Base-by-base conservation (phyloP, 2,329 filamentous ascomycete species). In the Penicillium occitanis region DNA sequence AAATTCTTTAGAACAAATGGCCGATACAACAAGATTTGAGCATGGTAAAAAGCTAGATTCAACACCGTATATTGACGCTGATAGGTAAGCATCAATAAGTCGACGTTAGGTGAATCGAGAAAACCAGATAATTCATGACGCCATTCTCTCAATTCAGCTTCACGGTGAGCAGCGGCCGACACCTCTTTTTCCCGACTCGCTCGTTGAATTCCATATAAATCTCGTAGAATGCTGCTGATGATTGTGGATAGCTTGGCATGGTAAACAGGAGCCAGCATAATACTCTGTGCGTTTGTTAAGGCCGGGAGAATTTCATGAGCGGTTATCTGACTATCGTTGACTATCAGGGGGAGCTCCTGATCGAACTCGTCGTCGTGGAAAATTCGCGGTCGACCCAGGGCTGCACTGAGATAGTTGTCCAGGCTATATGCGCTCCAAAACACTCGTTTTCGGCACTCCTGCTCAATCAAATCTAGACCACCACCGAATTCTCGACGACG, bases 401-500 rank as follows among this genome's bases (percentile, higher is more conserved):
- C 44, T 22, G 44, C 44, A 5, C 44, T 48, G 1, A 48, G 19
- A 48, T 48, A 48, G 19, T 22, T 48, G 4, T 48, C 44, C 44
- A 48, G 13, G 44, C 44, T 48, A 10, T 48, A 48, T 48, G 44
- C 44, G 11, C 44, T 48, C 44, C 44, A 48, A 48, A 48, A 48
- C 8, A 22, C 44, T 22, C 44, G 44, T 48, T 48, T 48, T 1
- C 44, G 44, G 10, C 44, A 48, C 44, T 48, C 44, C 1, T 48
- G 44, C 10, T 48, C 44, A 11, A 48, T 48, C 10, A 48, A 3
- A 13, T 48, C 44, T 22, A 48, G 10, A 22, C 44, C n/a, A 48
- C 44, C 44, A 13, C 44, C 44, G 10, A 22, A 11, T 6, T 35
- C 7, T 42, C 66, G 69, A 7, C 68, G 68, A 22, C 70, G 68